Percentiles rank a stretch among this genome's conserved stretches.
phyloP scores from a whole-genome alignment of 2,329 filamentous ascomycete genomes.

The Cladosporium sp. region DNA sequence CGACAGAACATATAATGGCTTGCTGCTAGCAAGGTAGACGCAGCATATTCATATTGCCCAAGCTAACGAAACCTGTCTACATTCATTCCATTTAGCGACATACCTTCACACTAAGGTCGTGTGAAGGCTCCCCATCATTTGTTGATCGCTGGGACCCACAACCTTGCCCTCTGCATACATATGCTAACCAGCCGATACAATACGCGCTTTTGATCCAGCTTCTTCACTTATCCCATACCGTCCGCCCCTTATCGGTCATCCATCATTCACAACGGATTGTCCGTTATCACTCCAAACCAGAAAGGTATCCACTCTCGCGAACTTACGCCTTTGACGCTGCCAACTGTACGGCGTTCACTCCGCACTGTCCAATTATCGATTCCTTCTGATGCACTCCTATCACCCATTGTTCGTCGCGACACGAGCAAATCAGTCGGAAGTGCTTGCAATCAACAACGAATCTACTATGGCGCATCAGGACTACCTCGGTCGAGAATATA shows the following conservation, averaged over 20 bases:
- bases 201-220: neutral
- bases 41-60: neutral
- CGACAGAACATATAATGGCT: conserved; percentile 18
- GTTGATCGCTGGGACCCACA: neutral
- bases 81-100: neutral
- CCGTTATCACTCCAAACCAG: neutral
- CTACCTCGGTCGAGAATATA: neutral
- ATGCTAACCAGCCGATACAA: neutral
- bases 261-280: neutral
- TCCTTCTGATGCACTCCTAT: neutral
- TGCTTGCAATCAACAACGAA: neutral
- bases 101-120: neutral
- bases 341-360: neutral
- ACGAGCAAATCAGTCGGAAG: neutral
- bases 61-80: neutral
- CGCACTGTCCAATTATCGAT: neutral
- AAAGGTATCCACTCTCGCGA: neutral
- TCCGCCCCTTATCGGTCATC: neutral
- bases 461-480: neutral
- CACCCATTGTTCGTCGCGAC: neutral
- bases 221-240: neutral
- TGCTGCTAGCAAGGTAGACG: conserved; percentile 9
- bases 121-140: neutral
- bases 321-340: neutral
- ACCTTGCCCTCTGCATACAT: neutral